phyloP scores from a whole-genome alignment of 108 stramenopile genomes.

The Conticribra weissflogii region DNA sequence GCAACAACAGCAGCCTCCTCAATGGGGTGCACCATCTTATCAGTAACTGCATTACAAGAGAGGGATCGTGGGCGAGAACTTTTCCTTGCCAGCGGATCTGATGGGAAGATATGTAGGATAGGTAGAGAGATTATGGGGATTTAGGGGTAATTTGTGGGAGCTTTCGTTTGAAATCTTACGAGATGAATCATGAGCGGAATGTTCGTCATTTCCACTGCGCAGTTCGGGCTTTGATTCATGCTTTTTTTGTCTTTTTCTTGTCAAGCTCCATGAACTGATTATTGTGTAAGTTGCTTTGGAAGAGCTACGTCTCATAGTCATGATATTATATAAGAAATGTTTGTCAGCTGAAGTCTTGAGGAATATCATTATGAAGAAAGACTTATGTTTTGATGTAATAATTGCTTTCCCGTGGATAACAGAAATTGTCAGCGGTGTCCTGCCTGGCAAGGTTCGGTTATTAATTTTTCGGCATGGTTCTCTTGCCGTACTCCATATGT shows the following conservation, averaged over 20 bases:
- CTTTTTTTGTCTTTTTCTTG: neutral
- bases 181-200: neutral
- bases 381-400: too few relatives aligned
- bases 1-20: slow-evolving; percentile 46
- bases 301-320: too few relatives aligned
- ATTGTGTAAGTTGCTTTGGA: too few relatives aligned
- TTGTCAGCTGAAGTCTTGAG: too few relatives aligned
- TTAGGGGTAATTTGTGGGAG: neutral
- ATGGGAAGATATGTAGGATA: neutral
- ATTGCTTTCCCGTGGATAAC: too few relatives aligned
- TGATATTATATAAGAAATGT: too few relatives aligned
- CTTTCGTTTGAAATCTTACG: neutral
- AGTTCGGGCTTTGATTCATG: neutral
- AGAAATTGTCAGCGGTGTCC: too few relatives aligned
- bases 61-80: neutral
- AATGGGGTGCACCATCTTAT: slow-evolving; percentile 45
- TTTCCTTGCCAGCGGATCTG: neutral
- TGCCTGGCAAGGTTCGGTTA: too few relatives aligned
- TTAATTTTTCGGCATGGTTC: too few relatives aligned
- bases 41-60: slow-evolving; percentile 7
- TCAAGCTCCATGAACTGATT: too few relatives aligned
- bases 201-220: neutral
- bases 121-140: neutral
- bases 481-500: too few relatives aligned
- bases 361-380: too few relatives aligned